These are phyloP conservation scores for Panaeolus papilionaceus DNA, from an alignment of 768 basidiomycete genomes.

Conservation along the genomic window DNA sequence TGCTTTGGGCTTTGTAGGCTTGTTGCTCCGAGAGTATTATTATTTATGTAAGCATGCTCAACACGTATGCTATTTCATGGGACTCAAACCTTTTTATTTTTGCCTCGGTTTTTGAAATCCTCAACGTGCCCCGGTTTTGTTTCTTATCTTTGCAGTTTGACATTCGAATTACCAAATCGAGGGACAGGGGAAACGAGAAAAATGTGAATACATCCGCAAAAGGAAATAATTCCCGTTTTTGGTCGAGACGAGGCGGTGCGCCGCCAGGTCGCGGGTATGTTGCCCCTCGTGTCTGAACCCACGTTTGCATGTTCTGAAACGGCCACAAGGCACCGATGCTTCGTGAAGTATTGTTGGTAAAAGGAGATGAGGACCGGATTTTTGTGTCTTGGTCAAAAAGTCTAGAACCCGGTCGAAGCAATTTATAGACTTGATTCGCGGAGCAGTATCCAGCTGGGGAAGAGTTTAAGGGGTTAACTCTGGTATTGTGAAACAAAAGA, in stretches of 20 bases:
- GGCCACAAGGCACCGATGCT: not conserved
- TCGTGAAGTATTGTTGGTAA: not conserved
- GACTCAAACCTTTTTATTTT: not conserved
- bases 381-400: not conserved
- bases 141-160: not conserved
- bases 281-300: not conserved
- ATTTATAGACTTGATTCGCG: not conserved
- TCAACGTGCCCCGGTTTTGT: not conserved
- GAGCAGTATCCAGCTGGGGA: not conserved
- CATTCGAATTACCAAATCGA: not conserved
- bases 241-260: not conserved
- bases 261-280: not conserved
- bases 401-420: not conserved
- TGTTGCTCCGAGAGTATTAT: not conserved
- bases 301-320: not conserved
- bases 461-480: not conserved
- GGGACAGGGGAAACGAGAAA: not conserved
- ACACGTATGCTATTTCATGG: not conserved
- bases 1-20: slow-evolving; percentile 5
- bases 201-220: not conserved
- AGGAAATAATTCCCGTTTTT: not conserved
- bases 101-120: not conserved
- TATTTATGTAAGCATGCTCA: slow-evolving; percentile 11
- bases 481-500: not conserved
- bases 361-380: too few species aligned